Conservation (phyloP, 208 protist species). For the Leishmania tropica region DNA sequence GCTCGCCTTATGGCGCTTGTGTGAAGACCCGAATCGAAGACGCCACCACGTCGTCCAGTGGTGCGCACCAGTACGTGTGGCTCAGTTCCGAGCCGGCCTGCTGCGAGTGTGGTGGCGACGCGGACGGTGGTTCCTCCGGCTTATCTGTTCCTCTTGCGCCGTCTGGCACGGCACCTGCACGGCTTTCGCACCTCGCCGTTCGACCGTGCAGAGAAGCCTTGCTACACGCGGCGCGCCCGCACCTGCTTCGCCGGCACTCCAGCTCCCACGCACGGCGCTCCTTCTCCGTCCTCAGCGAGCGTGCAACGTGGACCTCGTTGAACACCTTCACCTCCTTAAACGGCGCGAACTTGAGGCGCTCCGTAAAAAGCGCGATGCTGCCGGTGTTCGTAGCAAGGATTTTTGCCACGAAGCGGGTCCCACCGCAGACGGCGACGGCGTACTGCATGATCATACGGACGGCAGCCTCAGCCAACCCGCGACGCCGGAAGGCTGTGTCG, state of each 20-base stretch:
- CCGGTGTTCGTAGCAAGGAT: slow-evolving; percentile 78
- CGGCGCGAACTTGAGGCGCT: slow-evolving; percentile 64
- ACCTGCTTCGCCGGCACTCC: slow-evolving; percentile 28
- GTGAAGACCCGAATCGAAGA: slow-evolving; percentile 15
- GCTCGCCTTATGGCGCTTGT: background rate
- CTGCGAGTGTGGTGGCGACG: background rate
- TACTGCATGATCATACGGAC: slow-evolving; percentile 89
- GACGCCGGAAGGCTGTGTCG: slow-evolving; percentile 59
- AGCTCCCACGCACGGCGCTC: slow-evolving; percentile 29
- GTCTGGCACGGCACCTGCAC: background rate
- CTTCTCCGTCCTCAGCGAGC: slow-evolving; percentile 32
- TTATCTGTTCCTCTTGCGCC: background rate
- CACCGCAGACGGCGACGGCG: slow-evolving; percentile 63
- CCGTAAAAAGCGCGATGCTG: slow-evolving; percentile 77
- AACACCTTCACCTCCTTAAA: slow-evolving; percentile 87
- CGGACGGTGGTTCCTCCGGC: too few relatives aligned
- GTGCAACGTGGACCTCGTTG: slow-evolving; percentile 71
- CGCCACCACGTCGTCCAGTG: slow-evolving; percentile 10
- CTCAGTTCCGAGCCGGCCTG: background rate
- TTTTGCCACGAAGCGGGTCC: slow-evolving; percentile 86
- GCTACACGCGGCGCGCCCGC: background rate
- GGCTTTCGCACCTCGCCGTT: background rate
- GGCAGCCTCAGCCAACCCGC: slow-evolving; percentile 74
- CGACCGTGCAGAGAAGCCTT: slow-evolving; percentile 1
- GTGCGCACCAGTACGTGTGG: slow-evolving; percentile 28